Evolutionary conservation across 306 rosid species (phyloP).

Genomic region (Arachis stenosperma): DNA sequence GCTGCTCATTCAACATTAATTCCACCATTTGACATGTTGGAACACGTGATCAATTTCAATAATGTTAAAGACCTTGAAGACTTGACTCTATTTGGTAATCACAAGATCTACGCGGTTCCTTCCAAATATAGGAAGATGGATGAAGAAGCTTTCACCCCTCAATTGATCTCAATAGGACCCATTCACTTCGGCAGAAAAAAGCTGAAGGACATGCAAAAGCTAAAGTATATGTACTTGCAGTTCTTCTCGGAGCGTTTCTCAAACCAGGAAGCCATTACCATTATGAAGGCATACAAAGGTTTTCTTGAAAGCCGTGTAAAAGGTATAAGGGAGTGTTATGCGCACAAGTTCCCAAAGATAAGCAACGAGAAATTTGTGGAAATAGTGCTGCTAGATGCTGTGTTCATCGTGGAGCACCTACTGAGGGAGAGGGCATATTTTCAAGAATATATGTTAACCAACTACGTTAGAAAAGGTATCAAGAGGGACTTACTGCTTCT

Average conservation of each 20-base stretch:
- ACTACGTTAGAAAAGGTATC: conserved; percentile 45
- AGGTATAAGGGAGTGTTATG: conserved; percentile 23
- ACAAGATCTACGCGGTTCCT: conserved; percentile 46
- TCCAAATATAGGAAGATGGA: conserved; percentile 43
- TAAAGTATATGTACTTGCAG: conserved; percentile 28
- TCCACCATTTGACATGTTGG: no score
- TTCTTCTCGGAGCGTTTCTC: conserved; percentile 26
- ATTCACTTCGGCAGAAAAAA: conserved; percentile 33
- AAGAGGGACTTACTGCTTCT: conserved; percentile 48
- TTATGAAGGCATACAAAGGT: background rate
- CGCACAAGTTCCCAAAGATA: conserved; percentile 22
- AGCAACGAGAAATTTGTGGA: conserved; percentile 22
- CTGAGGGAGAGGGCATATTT: conserved; percentile 30
- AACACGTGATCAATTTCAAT: no score
- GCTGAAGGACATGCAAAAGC: conserved; percentile 41
- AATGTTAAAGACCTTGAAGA: no score
- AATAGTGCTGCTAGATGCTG: conserved; percentile 43
- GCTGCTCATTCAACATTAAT: no score
- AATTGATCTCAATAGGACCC: conserved; percentile 54
- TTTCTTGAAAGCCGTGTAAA: conserved; percentile 29
- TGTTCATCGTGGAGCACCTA: conserved; percentile 46
- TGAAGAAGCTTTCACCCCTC: conserved; percentile 44
- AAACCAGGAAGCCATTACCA: no score
- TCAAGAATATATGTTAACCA: conserved; percentile 41
- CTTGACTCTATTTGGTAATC: no score